Conservation (phyloP, 441 rosid species). For the Gossypium davidsonii region DNA sequence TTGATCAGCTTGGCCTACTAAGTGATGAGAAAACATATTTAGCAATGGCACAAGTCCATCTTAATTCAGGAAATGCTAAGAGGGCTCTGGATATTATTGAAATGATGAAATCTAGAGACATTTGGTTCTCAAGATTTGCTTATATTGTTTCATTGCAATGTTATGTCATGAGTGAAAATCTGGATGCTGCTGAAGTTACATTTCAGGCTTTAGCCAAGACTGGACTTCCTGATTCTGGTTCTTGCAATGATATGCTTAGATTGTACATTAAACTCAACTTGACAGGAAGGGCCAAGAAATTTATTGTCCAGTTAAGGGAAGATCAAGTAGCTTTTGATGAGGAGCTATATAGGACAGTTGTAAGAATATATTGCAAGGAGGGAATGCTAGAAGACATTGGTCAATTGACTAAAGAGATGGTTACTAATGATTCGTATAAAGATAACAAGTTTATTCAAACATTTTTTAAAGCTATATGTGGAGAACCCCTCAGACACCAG, state of each 20-base stretch:
- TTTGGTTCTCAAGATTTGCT: constrained; percentile 72
- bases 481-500: constrained; percentile 18
- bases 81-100: constrained; percentile 59
- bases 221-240: constrained; percentile 73
- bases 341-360: constrained; percentile 50
- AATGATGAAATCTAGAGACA: constrained; percentile 60
- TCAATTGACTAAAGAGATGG: constrained; percentile 45
- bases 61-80: constrained; percentile 52
- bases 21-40: constrained; percentile 77
- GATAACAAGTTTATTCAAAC: constrained; percentile 53
- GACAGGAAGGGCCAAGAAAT: constrained; percentile 49
- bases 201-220: constrained; percentile 58
- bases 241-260: constrained; percentile 72
- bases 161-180: constrained; percentile 52
- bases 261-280: constrained; percentile 47
- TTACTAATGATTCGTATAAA: constrained; percentile 28
- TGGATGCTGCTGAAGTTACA: constrained; percentile 65
- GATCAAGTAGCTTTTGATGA: constrained; percentile 49
- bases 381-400: constrained; percentile 56
- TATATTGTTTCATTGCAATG: constrained; percentile 80
- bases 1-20: constrained; percentile 48
- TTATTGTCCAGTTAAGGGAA: constrained; percentile 44
- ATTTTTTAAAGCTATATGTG: constrained; percentile 33
- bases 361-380: constrained; percentile 50
- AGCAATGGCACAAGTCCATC: constrained; percentile 89